These are phyloP conservation scores for Kodamaea ohmeri DNA, from an alignment of 1,139 yeast species.

Conservation along the genomic window DNA sequence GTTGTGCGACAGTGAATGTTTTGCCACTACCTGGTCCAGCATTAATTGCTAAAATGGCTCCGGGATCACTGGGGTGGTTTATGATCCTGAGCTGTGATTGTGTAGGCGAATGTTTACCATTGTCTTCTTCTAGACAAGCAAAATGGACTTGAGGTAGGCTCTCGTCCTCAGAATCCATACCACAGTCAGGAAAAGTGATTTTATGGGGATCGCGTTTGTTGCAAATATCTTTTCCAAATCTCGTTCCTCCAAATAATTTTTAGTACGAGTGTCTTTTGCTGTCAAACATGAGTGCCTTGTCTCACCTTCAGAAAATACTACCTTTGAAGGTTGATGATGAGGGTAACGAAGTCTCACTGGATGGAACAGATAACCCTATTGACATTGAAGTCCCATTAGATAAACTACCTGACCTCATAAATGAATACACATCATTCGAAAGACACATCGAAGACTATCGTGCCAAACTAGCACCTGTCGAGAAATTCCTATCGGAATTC, in stretches of 20 bases:
- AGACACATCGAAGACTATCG: constrained; percentile 25
- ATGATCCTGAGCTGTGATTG: constrained; percentile 40
- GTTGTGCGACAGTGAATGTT: constrained; percentile 56
- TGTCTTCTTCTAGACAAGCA: not conserved
- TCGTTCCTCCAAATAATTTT: not conserved
- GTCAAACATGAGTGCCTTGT: constrained; percentile 8
- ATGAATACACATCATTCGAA: not conserved
- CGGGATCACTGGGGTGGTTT: constrained; percentile 30
- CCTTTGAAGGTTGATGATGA: too few species aligned
- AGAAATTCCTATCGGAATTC: constrained; percentile 47
- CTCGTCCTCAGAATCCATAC: not conserved
- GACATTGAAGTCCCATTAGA: constrained; percentile 3
- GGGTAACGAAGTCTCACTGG: too few species aligned
- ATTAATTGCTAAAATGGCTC: constrained; percentile 45
- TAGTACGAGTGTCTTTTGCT: not conserved
- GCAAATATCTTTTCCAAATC: not conserved
- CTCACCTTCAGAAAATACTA: constrained; percentile 5
- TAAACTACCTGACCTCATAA: not conserved
- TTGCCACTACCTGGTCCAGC: constrained; percentile 84
- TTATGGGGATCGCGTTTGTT: not conserved
- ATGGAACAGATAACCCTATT: too few species aligned
- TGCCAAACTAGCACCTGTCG: constrained; percentile 35
- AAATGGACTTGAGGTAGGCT: too few species aligned
- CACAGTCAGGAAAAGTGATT: not conserved
- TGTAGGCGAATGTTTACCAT: not conserved